phyloP scores from a whole-genome alignment of 257 asterid species.

The Gardenia jasminoides region DNA sequence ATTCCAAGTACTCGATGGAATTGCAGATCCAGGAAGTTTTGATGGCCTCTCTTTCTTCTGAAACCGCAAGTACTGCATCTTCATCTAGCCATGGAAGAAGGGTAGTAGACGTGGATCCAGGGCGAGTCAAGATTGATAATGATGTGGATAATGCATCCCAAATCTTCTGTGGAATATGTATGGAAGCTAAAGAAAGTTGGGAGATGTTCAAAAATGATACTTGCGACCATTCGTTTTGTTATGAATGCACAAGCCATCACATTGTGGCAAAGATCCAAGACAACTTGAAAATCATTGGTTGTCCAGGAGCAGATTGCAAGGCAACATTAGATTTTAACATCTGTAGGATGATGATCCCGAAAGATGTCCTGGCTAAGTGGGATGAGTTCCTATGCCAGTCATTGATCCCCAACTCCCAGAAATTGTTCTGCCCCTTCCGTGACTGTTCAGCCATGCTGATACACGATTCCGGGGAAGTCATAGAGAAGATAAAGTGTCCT shows the following conservation, averaged over 20 bases:
- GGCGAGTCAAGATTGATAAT: conserved; percentile 17
- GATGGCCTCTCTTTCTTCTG: conserved; percentile 35
- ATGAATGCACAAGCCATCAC: conserved; percentile 54
- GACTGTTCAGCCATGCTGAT: conserved; percentile 64
- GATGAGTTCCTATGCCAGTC: conserved; percentile 54
- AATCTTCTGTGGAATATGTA: conserved; percentile 54
- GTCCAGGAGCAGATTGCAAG: conserved; percentile 54
- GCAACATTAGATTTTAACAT: conserved; percentile 27
- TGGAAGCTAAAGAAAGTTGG: conserved; percentile 58
- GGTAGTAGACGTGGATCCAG: background rate
- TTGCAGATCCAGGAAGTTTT: conserved; percentile 48
- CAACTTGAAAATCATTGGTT: conserved; percentile 26
- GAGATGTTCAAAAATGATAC: conserved; percentile 51
- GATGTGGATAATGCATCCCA: conserved; percentile 9
- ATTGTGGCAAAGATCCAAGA: conserved; percentile 47
- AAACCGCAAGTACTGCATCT: conserved; percentile 26
- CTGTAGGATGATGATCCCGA: conserved; percentile 53
- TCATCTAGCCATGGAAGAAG: conserved; percentile 30
- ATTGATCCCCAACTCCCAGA: conserved; percentile 55
- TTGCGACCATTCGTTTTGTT: conserved; percentile 61
- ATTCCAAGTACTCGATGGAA: conserved; percentile 44
- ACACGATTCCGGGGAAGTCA: conserved; percentile 34
- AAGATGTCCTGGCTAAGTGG: conserved; percentile 43
- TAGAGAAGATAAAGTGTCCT: conserved; percentile 32
- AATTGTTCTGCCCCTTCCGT: conserved; percentile 57